Evolutionary conservation across 116 monocot genomes (phyloP).

Genomic region (Trichopus zeylanicus): DNA sequence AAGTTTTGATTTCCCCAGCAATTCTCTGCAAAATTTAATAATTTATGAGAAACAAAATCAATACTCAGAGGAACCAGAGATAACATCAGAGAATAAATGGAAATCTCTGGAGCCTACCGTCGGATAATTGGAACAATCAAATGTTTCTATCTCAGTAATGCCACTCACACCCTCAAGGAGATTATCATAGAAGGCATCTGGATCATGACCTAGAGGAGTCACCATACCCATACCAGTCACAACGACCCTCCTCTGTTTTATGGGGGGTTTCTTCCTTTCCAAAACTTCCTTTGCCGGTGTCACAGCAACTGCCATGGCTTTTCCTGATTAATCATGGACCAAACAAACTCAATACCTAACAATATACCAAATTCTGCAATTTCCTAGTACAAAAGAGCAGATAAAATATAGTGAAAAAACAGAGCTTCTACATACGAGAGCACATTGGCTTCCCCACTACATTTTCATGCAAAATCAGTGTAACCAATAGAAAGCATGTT

Average conservation of each 20-base stretch:
- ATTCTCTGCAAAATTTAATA: conserved; percentile 52
- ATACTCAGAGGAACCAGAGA: neutral
- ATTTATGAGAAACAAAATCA: conserved; percentile 1
- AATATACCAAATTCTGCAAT: no score
- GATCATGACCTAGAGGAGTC: conserved; percentile 79
- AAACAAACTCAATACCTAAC: neutral
- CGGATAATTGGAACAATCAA: conserved; percentile 80
- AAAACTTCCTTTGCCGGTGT: conserved; percentile 39
- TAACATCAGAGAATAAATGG: neutral
- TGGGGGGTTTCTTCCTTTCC: conserved; percentile 47
- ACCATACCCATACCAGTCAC: conserved; percentile 97
- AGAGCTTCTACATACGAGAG: neutral
- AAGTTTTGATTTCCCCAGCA: conserved; percentile 91
- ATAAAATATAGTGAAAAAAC: no score
- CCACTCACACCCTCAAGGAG: conserved; percentile 87
- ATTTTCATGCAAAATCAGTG: neutral
- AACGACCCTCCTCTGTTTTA: conserved; percentile 73
- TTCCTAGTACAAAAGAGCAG: no score
- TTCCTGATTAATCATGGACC: conserved; percentile 26
- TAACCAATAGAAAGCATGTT: neutral
- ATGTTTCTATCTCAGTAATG: conserved; percentile 82
- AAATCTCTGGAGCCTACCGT: conserved; percentile 41
- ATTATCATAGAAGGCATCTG: conserved; percentile 80
- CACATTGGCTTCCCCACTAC: neutral
- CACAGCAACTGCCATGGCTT: conserved; percentile 60